These are phyloP conservation scores for Coprinopsis cinerea DNA, from an alignment of 768 basidiomycete genomes.

Conservation along the genomic window DNA sequence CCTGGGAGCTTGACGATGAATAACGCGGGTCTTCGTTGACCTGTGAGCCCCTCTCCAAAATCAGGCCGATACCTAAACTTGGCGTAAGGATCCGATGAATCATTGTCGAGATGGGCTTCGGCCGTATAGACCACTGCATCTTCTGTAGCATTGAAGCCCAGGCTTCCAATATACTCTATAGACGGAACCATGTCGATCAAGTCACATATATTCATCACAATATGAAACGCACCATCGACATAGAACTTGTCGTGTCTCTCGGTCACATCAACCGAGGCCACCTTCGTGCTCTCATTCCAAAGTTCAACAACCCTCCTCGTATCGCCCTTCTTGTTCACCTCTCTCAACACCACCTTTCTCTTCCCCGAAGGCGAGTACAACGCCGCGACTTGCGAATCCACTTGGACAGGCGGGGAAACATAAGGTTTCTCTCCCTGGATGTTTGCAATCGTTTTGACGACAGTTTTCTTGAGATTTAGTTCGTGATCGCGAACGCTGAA, in stretches of 20 bases:
- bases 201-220: not conserved
- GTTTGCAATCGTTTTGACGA: slow-evolving; percentile 36
- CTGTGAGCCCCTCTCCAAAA: slow-evolving; percentile 58
- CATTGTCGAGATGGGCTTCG: slow-evolving; percentile 38
- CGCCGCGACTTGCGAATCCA: slow-evolving; percentile 17
- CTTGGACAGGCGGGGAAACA: slow-evolving; percentile 27
- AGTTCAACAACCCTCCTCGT: slow-evolving; percentile 55
- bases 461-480: slow-evolving; percentile 40
- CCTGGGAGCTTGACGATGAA: slow-evolving; percentile 49
- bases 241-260: slow-evolving; percentile 55
- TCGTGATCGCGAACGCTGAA: slow-evolving; percentile 47
- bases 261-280: slow-evolving; percentile 49
- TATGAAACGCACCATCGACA: slow-evolving; percentile 42
- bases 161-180: slow-evolving; percentile 44
- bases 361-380: slow-evolving; percentile 15
- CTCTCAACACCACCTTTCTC: slow-evolving; percentile 42
- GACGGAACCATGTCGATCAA: not conserved
- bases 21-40: slow-evolving; percentile 44
- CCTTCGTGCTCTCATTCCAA: slow-evolving; percentile 41
- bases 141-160: slow-evolving; percentile 52
- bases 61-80: slow-evolving; percentile 53
- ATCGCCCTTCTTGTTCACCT: slow-evolving; percentile 20
- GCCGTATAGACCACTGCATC: slow-evolving; percentile 53
- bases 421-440: slow-evolving; percentile 29
- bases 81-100: slow-evolving; percentile 26